phyloP scores from a whole-genome alignment of 495 filamentous ascomycete species.

The Neurospora sp. region DNA sequence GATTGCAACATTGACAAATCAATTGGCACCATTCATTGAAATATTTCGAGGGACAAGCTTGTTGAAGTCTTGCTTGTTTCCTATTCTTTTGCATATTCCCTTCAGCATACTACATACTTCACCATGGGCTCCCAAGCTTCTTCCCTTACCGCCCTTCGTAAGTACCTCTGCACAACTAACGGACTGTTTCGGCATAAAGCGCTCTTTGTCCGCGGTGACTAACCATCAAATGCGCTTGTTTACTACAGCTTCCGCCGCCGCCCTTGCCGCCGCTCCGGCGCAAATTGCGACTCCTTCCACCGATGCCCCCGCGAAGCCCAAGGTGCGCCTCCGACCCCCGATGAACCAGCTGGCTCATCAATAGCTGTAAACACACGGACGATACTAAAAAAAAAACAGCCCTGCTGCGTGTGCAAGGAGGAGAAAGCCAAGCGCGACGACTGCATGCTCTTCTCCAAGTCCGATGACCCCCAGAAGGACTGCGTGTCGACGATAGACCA shows the following conservation, averaged over 20 bases:
- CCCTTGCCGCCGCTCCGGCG: slow-evolving; percentile 14
- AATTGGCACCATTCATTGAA: background rate
- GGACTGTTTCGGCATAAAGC: background rate
- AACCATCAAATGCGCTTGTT: background rate
- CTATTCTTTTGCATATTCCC: background rate
- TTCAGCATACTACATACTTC: background rate
- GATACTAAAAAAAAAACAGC: slow-evolving; percentile 37
- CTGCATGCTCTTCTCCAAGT: slow-evolving; percentile 93
- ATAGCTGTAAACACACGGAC: background rate
- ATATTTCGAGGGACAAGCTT: background rate
- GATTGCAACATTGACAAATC: background rate
- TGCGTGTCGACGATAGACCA: slow-evolving; percentile 72
- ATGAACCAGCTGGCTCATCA: background rate
- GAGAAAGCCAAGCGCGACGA: slow-evolving; percentile 90
- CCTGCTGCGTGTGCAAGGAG: slow-evolving; percentile 93
- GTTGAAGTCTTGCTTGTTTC: background rate
- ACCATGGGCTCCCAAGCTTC: slow-evolving; percentile 25
- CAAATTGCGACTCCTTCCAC: slow-evolving; percentile 9
- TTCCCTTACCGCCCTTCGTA: background rate
- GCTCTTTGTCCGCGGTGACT: background rate
- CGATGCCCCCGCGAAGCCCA: slow-evolving; percentile 32
- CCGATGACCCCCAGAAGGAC: slow-evolving; percentile 63
- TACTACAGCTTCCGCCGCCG: slow-evolving; percentile 17
- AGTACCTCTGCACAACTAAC: background rate
- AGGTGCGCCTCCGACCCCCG: slow-evolving; percentile 20